Evolutionary conservation across 805 yeast species (phyloP).

Genomic region (Monosporozyma servazzii): DNA sequence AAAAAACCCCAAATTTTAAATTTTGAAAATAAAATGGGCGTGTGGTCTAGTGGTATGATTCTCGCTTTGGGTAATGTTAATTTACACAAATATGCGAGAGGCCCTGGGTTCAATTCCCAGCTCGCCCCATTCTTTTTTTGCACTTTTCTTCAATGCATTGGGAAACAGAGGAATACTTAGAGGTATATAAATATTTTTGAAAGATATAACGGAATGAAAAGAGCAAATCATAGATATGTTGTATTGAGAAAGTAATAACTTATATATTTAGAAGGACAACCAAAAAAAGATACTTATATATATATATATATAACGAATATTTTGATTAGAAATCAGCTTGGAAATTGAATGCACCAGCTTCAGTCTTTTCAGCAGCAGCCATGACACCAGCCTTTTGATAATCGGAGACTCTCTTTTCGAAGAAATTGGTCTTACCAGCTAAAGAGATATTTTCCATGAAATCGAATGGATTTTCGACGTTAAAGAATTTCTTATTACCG

Average conservation of each 20-base stretch:
- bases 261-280: neutral
- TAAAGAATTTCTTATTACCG: constrained; percentile 84
- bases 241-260: neutral
- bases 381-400: constrained; percentile 99
- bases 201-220: no score
- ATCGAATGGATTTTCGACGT: constrained; percentile 89
- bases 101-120: constrained; percentile 59
- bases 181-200: no score
- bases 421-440: constrained; percentile 98
- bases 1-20: no score
- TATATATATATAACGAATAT: neutral
- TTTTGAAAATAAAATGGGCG: constrained; percentile 20
- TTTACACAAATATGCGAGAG: constrained; percentile 37
- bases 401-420: constrained; percentile 97
- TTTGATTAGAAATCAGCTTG: constrained; percentile 83
- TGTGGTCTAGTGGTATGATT: constrained; percentile 49
- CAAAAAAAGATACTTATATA: neutral
- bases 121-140: constrained; percentile 29
- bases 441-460: constrained; percentile 98
- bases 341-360: constrained; percentile 59
- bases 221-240: neutral
- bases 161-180: no score
- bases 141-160: no score
- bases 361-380: constrained; percentile 56
- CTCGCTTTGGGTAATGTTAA: constrained; percentile 39